A percentile compares a stretch with the other conserved stretches of the same genome.
These are phyloP conservation scores for Plasmodiophora brassicae DNA, from an alignment of 208 protist species.

Conservation along the genomic window DNA sequence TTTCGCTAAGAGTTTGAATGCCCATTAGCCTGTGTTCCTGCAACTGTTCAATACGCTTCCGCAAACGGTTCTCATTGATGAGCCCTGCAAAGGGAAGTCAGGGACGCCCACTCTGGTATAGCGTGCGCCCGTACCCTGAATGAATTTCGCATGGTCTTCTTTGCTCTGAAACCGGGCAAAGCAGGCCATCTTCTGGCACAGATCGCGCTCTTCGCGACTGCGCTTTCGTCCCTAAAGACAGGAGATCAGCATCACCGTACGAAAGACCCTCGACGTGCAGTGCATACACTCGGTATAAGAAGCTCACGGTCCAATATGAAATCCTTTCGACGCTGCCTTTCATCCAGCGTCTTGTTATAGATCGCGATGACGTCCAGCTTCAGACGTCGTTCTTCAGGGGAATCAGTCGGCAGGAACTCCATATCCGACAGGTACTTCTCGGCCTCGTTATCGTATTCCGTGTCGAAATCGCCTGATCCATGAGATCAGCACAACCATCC, in stretches of 20 bases:
- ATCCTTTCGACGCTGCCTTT: slow-evolving; percentile 5
- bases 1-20: not conserved
- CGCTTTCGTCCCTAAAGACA: not conserved
- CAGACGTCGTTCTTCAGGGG: not conserved
- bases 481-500: too few species aligned
- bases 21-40: slow-evolving; percentile 9
- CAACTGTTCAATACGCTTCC: slow-evolving; percentile 17
- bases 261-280: not conserved
- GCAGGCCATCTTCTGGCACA: slow-evolving; percentile 3
- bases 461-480: slow-evolving; percentile 11
- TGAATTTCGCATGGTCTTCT: not conserved
- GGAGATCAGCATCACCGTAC: not conserved
- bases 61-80: not conserved
- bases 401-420: not conserved
- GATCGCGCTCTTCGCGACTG: not conserved
- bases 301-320: slow-evolving; percentile 3
- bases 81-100: too few species aligned
- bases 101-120: too few species aligned
- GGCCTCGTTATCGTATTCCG: slow-evolving; percentile 11
- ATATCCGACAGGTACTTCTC: slow-evolving; percentile 29
- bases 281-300: not conserved
- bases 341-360: slow-evolving; percentile 10
- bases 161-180: slow-evolving; percentile 2
- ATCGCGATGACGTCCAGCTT: slow-evolving; percentile 17
- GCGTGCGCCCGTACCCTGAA: not conserved